Evolutionary conservation across 192 early-diverging fungal species (phyloP).

Genomic region (Coemansia umbellata): DNA sequence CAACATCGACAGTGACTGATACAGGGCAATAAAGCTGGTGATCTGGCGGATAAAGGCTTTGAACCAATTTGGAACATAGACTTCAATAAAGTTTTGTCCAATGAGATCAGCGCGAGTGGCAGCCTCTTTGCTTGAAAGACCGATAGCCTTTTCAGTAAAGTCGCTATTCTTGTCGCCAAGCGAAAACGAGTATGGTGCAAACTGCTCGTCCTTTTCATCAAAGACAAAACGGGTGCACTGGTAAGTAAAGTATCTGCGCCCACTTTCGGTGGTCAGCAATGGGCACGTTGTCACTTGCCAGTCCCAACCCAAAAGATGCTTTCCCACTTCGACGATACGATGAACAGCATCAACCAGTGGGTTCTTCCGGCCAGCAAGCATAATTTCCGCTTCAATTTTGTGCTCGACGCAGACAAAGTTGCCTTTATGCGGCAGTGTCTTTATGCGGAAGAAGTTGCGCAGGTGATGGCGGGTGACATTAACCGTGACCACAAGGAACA

Average conservation of each 20-base stretch:
- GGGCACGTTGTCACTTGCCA: constrained; percentile 40
- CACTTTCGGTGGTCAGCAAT: constrained; percentile 47
- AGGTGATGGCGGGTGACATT: constrained; percentile 31
- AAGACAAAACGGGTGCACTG: constrained; percentile 75
- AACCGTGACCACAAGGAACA: constrained; percentile 42
- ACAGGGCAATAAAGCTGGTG: constrained; percentile 55
- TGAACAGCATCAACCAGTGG: constrained; percentile 21
- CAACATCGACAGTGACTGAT: constrained; percentile 54
- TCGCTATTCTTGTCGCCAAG: constrained; percentile 54
- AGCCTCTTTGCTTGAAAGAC: constrained; percentile 55
- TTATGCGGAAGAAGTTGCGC: constrained; percentile 55
- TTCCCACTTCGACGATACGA: constrained; percentile 2
- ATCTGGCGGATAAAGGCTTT: constrained; percentile 59
- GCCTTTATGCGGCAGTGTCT: constrained; percentile 30
- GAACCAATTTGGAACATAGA: constrained; percentile 57
- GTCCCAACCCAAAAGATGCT: constrained; percentile 34
- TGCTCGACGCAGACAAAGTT: constrained; percentile 52
- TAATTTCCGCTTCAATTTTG: constrained; percentile 15
- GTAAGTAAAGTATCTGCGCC: constrained; percentile 61
- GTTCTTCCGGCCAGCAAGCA: constrained; percentile 30
- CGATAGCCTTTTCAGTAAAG: constrained; percentile 30
- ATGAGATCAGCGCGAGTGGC: constrained; percentile 53
- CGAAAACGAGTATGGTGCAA: constrained; percentile 56
- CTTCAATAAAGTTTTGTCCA: constrained; percentile 68
- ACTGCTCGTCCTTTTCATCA: constrained; percentile 50